A percentile compares a stretch with the other conserved stretches of the same genome.
These are phyloP conservation scores for Anethum foeniculum DNA, from an alignment of 140 eudicot species.

Conservation along the genomic window DNA sequence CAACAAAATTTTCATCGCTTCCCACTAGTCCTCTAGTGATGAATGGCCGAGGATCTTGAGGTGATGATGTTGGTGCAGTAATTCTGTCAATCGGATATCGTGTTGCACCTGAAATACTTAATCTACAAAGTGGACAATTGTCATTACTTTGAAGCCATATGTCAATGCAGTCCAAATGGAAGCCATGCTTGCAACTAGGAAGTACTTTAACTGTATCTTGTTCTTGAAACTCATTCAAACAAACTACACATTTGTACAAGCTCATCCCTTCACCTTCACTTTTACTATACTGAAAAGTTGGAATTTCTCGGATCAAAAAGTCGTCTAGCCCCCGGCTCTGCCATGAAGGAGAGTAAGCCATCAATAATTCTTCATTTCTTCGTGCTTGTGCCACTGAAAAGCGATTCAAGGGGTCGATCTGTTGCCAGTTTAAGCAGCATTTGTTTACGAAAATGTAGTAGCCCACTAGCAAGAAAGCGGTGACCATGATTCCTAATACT, in stretches of 20 bases:
- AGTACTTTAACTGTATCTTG: conserved; percentile 55
- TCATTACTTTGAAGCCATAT: conserved; percentile 84
- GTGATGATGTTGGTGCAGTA: conserved; percentile 82
- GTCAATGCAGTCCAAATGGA: conserved; percentile 89
- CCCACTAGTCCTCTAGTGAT: conserved; percentile 21
- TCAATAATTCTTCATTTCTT: conserved; percentile 30
- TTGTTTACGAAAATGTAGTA: conserved; percentile 64
- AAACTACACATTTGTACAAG: conserved; percentile 64
- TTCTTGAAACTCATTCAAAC: conserved; percentile 76
- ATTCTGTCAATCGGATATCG: conserved; percentile 43
- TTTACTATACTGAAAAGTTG: conserved; percentile 50
- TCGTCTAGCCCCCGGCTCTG: conserved; percentile 72
- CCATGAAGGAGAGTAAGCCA: conserved; percentile 67
- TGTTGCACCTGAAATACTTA: conserved; percentile 56
- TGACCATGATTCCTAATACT: conserved; percentile 52
- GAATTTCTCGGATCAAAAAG: conserved; percentile 53
- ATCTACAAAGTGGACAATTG: conserved; percentile 84
- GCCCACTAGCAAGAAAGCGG: conserved; percentile 58
- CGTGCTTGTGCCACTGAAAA: conserved; percentile 31
- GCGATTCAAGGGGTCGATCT: conserved; percentile 49
- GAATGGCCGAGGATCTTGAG: conserved; percentile 53
- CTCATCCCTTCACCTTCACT: conserved; percentile 31
- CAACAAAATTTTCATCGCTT: conserved; percentile 56
- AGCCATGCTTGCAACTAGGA: conserved; percentile 72
- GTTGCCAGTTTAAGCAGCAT: conserved; percentile 75